These are phyloP conservation scores for Plantago rigida DNA, from an alignment of 305 asterid genomes.

Conservation along the genomic window DNA sequence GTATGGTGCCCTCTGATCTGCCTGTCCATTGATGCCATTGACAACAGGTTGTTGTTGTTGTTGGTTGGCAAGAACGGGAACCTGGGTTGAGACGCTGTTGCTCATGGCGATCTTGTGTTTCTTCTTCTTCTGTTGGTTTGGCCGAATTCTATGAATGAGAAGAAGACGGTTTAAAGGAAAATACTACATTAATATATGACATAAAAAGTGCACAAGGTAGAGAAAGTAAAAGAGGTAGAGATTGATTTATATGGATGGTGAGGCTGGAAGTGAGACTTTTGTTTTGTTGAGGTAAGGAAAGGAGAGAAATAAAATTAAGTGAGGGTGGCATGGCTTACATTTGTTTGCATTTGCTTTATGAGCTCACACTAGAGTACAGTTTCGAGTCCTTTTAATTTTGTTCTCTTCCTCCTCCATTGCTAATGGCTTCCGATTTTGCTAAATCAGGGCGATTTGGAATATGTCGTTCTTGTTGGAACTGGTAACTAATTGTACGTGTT, in stretches of 20 bases:
- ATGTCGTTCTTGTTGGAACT: too few relatives aligned
- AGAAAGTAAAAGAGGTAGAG: not conserved
- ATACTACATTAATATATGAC: too few relatives aligned
- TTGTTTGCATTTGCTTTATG: conserved; percentile 23
- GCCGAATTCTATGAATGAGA: not conserved
- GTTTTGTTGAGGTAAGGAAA: not conserved
- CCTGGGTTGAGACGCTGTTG: not conserved
- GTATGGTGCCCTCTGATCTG: not conserved
- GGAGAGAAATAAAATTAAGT: conserved; percentile 2
- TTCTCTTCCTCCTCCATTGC: not conserved
- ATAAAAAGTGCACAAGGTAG: not conserved
- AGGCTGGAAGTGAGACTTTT: conserved; percentile 1
- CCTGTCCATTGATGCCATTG: not conserved
- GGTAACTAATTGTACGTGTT: too few relatives aligned
- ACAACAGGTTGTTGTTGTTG: not conserved
- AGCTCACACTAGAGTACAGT: conserved; percentile 22
- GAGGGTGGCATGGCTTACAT: conserved; percentile 23
- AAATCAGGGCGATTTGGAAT: not conserved
- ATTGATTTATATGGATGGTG: not conserved
- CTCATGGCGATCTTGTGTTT: not conserved
- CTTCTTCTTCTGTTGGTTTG: not conserved
- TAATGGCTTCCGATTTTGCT: not conserved
- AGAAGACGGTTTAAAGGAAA: not conserved
- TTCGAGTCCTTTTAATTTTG: conserved; percentile 20
- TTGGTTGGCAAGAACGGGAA: not conserved